Conservation (phyloP, 768 basidiomycete species). For the Sarcomyxa edulis region DNA sequence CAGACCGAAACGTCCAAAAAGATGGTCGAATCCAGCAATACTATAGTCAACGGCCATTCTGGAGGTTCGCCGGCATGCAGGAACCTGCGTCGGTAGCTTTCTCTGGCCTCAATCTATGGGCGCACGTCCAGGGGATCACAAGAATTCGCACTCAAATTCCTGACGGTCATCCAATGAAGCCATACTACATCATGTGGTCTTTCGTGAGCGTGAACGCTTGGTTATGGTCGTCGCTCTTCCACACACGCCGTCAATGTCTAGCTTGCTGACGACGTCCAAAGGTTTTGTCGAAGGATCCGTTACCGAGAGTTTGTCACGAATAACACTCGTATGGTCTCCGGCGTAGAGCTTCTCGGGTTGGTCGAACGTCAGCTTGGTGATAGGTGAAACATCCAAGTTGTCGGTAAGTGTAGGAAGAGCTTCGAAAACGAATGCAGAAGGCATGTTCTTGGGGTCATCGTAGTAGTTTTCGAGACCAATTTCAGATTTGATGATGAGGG, state of each 20-base stretch:
- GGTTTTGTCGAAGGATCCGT: too few species aligned
- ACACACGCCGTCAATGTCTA: conserved; percentile 85
- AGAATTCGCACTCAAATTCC: conserved; percentile 45
- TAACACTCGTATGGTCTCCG: too few species aligned
- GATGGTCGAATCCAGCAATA: conserved; percentile 64
- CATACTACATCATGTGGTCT: conserved; percentile 63
- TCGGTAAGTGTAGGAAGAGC: too few species aligned
- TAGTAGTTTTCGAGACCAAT: too few species aligned
- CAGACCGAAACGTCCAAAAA: conserved; percentile 41
- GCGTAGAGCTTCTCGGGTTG: too few species aligned
- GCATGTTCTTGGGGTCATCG: too few species aligned
- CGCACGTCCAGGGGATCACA: conserved; percentile 58
- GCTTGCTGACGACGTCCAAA: too few species aligned
- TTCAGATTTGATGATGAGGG: too few species aligned
- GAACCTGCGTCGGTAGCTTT: conserved; percentile 92
- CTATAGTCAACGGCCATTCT: conserved; percentile 97
- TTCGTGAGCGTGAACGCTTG: conserved; percentile 81
- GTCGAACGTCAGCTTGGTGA: too few species aligned
- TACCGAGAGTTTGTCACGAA: too few species aligned
- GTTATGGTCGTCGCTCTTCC: conserved; percentile 90
- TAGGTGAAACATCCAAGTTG: too few species aligned
- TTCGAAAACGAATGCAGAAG: too few species aligned
- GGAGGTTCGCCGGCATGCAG: conserved; percentile 82
- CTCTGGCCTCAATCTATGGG: conserved; percentile 80
- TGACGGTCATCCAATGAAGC: conserved; percentile 59